phyloP scores from a whole-genome alignment of 73 alveolate genomes.

The Paramecium tetraurelia region DNA sequence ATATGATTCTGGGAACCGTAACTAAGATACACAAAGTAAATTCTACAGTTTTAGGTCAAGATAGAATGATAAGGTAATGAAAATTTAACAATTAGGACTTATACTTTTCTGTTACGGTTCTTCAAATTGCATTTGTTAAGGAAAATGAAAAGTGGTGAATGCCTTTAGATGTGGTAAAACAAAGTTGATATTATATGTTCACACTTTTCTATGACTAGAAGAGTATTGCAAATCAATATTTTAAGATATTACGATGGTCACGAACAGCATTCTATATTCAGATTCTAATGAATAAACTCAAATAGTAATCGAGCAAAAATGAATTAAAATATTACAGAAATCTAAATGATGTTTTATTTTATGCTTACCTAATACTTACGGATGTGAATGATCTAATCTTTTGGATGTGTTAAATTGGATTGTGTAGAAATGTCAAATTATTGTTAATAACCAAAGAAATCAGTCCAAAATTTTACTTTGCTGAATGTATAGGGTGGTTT shows the following conservation, averaged over 20 bases:
- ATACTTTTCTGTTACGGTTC: conserved; percentile 31
- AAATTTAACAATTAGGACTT: background rate
- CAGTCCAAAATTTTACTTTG: conserved; percentile 11
- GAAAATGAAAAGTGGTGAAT: background rate
- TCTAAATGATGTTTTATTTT: background rate
- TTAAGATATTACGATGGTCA: conserved; percentile 43
- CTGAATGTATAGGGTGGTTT: background rate
- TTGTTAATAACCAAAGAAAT: background rate
- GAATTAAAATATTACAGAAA: background rate
- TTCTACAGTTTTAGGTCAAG: conserved; percentile 43
- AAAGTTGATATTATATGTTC: background rate
- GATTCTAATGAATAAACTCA: background rate
- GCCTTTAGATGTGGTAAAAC: background rate
- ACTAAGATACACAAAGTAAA: background rate
- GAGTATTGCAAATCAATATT: background rate
- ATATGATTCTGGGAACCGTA: background rate
- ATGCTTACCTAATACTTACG: background rate
- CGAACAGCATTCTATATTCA: background rate
- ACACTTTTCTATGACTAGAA: conserved; percentile 35
- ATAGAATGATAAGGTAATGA: conserved; percentile 16
- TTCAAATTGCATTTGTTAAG: background rate
- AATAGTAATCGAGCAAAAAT: background rate
- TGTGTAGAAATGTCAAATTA: conserved; percentile 5
- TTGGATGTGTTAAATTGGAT: conserved; percentile 48
- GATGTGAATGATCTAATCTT: background rate